phyloP scores from a whole-genome alignment of 148 eudicot genomes.

The Cornus suecica region DNA sequence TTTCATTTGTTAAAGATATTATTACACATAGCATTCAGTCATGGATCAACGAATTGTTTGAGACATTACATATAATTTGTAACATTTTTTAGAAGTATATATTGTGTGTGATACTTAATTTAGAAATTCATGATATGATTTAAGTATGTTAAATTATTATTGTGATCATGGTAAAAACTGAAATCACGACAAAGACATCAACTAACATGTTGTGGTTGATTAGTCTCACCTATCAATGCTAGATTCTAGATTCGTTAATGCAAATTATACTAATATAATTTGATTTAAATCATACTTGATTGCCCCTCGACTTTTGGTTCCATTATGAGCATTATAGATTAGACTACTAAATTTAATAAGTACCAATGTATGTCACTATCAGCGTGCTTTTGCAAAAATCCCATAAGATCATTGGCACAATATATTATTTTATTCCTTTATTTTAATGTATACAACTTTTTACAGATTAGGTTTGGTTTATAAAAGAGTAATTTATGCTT shows the following conservation, averaged over 20 bases:
- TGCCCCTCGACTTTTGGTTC: constrained; percentile 20
- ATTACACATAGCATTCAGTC: neutral
- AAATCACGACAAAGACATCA: constrained; percentile 7
- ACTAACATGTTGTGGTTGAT: neutral
- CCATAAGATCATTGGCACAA: neutral
- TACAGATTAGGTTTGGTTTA: constrained; percentile 10
- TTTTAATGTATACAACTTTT: neutral
- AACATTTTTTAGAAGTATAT: no score
- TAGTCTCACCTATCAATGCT: neutral
- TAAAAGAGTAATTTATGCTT: constrained; percentile 1
- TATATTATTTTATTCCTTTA: constrained; percentile 2
- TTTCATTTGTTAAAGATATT: neutral
- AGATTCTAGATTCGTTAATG: neutral
- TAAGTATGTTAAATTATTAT: no score
- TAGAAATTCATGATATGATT: no score
- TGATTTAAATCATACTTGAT: neutral
- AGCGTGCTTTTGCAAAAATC: constrained; percentile 10
- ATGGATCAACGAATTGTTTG: no score
- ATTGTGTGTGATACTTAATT: no score
- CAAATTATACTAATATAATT: no score
- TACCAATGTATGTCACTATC: constrained; percentile 4
- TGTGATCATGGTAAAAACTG: no score
- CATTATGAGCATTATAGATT: constrained; percentile 17
- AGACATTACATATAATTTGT: no score
- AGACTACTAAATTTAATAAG: neutral